These are phyloP conservation scores for Asterophora parasitica DNA, from an alignment of 768 basidiomycete species.

Conservation along the genomic window DNA sequence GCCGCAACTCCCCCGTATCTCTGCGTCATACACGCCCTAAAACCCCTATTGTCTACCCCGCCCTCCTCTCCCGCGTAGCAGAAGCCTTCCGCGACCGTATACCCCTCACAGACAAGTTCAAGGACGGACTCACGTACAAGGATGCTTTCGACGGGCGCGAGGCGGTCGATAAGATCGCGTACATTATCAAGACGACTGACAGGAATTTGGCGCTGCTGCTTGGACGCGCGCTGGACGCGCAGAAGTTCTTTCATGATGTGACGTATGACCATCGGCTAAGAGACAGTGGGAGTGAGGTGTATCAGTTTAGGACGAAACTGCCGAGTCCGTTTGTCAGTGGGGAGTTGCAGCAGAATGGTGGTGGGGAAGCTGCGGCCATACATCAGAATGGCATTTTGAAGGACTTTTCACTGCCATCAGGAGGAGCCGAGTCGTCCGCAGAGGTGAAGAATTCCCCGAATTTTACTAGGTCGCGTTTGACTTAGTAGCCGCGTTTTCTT, in stretches of 20 bases:
- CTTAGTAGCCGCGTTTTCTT: too few relatives aligned
- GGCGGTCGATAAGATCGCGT: conserved; percentile 94
- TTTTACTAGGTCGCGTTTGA: neutral
- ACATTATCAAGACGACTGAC: conserved; percentile 98
- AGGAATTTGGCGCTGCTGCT: conserved; percentile 91
- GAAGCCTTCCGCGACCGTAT: conserved; percentile 89
- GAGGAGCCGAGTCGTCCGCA: conserved; percentile 23
- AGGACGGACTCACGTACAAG: conserved; percentile 95
- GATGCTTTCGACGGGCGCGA: conserved; percentile 96
- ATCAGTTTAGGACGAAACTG: conserved; percentile 85
- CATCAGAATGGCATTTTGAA: conserved; percentile 14
- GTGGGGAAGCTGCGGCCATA: conserved; percentile 24
- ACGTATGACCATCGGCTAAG: conserved; percentile 96
- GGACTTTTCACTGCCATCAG: too few relatives aligned
- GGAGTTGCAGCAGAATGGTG: conserved; percentile 49
- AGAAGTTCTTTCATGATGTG: conserved; percentile 99
- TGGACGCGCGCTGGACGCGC: conserved; percentile 94
- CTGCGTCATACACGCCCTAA: too few relatives aligned
- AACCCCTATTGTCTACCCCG: conserved; percentile 88
- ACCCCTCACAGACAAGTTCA: conserved; percentile 69
- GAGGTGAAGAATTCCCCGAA: conserved; percentile 17
- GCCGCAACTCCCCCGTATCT: too few relatives aligned
- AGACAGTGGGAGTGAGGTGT: conserved; percentile 84
- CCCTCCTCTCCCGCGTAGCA: conserved; percentile 89
- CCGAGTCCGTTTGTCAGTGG: conserved; percentile 83